phyloP scores from a whole-genome alignment of 2,329 filamentous ascomycete species.

The Plectosphaerella sp. region DNA sequence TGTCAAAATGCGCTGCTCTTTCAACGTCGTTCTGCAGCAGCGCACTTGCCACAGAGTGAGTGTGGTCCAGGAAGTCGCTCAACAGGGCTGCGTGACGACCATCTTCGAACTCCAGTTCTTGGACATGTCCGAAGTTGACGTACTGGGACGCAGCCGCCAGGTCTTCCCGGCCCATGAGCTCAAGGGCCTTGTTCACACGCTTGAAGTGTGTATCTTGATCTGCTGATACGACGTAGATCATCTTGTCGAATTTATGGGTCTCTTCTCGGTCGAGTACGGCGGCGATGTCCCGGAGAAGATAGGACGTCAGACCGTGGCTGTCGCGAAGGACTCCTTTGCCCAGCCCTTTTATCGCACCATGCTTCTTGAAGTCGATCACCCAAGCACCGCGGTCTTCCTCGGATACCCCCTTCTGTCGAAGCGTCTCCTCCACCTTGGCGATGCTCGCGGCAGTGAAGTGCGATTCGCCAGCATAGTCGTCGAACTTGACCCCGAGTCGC shows the following conservation, averaged over 20 bases:
- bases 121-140: constrained; percentile 60
- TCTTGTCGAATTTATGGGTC: constrained; percentile 55
- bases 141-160: constrained; percentile 66
- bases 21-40: neutral
- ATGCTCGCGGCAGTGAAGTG: constrained; percentile 65
- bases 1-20: constrained; percentile 32
- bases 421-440: constrained; percentile 54
- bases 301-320: constrained; percentile 70
- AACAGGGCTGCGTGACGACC: neutral
- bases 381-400: constrained; percentile 67
- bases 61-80: constrained; percentile 63
- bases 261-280: constrained; percentile 62
- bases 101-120: neutral
- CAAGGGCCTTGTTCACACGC: constrained; percentile 72
- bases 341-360: constrained; percentile 60
- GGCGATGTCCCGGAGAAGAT: constrained; percentile 74
- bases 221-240: constrained; percentile 71
- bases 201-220: constrained; percentile 70
- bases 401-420: constrained; percentile 61
- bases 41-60: constrained; percentile 37
- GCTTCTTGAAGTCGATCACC: constrained; percentile 68
- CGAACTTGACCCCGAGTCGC: constrained; percentile 66
- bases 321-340: constrained; percentile 69
- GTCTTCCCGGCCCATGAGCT: constrained; percentile 65
- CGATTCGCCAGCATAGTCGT: constrained; percentile 71